Evolutionary conservation across 768 basidiomycete genomes (phyloP), one percentile per base, ranked within the genome.

Genomic region (Psilocybe tampanensis): DNA sequence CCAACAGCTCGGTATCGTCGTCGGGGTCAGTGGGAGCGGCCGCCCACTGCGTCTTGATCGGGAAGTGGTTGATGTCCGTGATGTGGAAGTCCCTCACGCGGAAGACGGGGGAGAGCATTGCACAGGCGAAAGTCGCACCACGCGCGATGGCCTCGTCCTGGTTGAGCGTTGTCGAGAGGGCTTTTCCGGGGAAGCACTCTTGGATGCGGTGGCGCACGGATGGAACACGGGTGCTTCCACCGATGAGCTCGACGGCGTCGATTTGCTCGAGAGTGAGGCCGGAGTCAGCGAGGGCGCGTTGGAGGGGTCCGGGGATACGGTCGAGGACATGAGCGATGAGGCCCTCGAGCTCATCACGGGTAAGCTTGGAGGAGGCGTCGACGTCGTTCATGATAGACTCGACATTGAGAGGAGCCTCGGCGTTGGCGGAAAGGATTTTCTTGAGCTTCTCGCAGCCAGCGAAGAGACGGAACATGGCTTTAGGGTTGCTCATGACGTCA

Each of bases 81-180:
- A 94, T 78, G 67, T 85, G 80, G 81, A 99, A 99, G 60, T 98
- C 95, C 62, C 95, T 90, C 32, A 98, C 96, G 62, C 94, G 91
- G 91, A 98, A 99, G 51, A 95, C 88, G 64, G 97, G 97, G 29
- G 95, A 97, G 62, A 97, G 89, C 80, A 94, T 94, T 24, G 97
- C 96, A 70, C 96, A 98, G 34, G 94, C 87, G 72, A 99, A 97
- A 54, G 97, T 98, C 49, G 95, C 92, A 41, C 96, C 97, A 44
- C 96, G 92, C 8, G 94, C 94, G 64, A 95, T 82, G 58, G 97
- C 95, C 78, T 98, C 97, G 64, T 98, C 97, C 77, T 95, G 94
- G 81, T 98, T 99, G 70, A 96, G 87, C 29, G 97, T 98, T 64
- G 89, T 89, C 17, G 85, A 90, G 62, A 98, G 88, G n/a, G 75